Evolutionary conservation across 202 grass and related monocot genomes (phyloP), one percentile per base, ranked within the genome.

Genomic region (Hordeum pubiflorum): DNA sequence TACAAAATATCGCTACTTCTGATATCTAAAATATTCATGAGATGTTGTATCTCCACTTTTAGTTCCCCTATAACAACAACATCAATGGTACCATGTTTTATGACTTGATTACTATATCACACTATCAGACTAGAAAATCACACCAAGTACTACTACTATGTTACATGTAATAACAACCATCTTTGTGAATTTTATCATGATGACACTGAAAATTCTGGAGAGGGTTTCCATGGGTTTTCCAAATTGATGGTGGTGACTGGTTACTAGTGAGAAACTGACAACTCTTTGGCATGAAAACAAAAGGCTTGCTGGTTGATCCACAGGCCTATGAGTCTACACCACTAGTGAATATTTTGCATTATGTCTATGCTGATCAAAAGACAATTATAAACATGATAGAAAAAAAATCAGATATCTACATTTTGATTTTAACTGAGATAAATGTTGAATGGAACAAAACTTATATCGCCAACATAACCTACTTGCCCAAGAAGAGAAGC

Each of bases 401-500:
- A 21, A 73, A 73, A 23, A 39, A 65, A 63, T 43, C 12, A 80
- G 26, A 39, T 38, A 70, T 62, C 22, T 24, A 52, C 5, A 69
- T 40, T 12, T 37, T 67, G 4, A 64, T 36, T 69, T 77, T 21
- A 46, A 71, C 72, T 52, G 31, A 73, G 15, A 66, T 59, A 48
- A 81, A 40, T 68, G 6, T 23, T 15, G 5, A 67, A 41, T 22
- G 6, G 18, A 12, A 85, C 66, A 9, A 71, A 11, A 57, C 58
- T 83, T 18, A 75, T 27, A 69, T 82, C 27, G 24, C 8, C 31
- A 82, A 4, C 54, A 83, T 63, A 58, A 86, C 80, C 60, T 86
- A 98, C 96, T 68, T 98, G 96, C 68, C 92, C 96, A 50, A 98
- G 92, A 89, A 98, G 87, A 72, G 96, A 98, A 89, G 96, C 96